phyloP scores from a whole-genome alignment of 805 yeast genomes.

The Wickerhamiella allomyrinae region DNA sequence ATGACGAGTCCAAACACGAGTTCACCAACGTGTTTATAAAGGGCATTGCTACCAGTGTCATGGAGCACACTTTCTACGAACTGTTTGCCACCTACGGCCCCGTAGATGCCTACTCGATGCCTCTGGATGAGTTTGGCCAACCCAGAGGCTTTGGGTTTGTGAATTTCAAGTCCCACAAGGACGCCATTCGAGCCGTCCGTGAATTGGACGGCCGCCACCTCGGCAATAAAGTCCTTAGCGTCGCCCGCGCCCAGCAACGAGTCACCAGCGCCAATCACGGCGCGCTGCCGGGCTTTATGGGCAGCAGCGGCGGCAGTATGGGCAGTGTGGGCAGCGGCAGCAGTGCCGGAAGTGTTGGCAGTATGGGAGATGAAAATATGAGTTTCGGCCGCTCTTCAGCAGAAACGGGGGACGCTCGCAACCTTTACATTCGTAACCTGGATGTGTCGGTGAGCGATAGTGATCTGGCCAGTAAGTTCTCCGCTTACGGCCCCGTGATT shows the following conservation, averaged over 20 bases:
- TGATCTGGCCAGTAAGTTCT: slow-evolving; percentile 33
- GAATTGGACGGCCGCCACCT: slow-evolving; percentile 33
- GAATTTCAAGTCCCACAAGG: slow-evolving; percentile 31
- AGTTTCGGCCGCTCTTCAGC: too few species aligned
- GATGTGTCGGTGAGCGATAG: slow-evolving; percentile 43
- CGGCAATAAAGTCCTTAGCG: slow-evolving; percentile 24
- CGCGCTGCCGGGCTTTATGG: background rate
- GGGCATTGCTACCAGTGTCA: slow-evolving; percentile 31
- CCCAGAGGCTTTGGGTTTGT: slow-evolving; percentile 45
- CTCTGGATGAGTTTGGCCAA: slow-evolving; percentile 26
- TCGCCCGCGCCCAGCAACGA: slow-evolving; percentile 33
- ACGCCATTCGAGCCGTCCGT: slow-evolving; percentile 34
- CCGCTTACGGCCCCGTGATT: slow-evolving; percentile 36
- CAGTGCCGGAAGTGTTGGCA: slow-evolving; percentile 25
- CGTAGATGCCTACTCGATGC: slow-evolving; percentile 40
- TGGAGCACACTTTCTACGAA: slow-evolving; percentile 28
- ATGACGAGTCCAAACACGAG: slow-evolving; percentile 33
- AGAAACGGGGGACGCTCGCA: slow-evolving; percentile 41
- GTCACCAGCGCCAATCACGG: background rate
- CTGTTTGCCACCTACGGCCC: slow-evolving; percentile 35
- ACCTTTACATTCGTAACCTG: slow-evolving; percentile 55
- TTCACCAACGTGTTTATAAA: slow-evolving; percentile 42
- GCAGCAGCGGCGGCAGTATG: background rate
- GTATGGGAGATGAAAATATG: background rate
- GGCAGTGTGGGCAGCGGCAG: background rate